phyloP scores from a whole-genome alignment of 2,329 filamentous ascomycete genomes.

The Trematosphaeria pertusa region DNA sequence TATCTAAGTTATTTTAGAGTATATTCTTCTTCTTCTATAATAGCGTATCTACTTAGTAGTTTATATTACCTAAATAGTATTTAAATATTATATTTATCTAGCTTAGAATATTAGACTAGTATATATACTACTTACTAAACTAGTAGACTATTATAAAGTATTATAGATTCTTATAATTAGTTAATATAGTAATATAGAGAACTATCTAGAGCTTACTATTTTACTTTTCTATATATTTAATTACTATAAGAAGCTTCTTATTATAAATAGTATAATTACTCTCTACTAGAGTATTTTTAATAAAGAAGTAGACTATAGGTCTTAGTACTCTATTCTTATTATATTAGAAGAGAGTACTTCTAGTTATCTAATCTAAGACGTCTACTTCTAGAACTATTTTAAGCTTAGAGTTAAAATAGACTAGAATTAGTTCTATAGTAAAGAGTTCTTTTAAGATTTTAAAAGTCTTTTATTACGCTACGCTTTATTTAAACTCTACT shows the following conservation, averaged over 20 bases:
- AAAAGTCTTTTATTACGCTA: slow-evolving; percentile 2
- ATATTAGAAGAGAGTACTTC: neutral
- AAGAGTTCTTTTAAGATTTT: slow-evolving; percentile 8
- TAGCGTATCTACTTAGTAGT: neutral
- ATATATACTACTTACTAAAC: slow-evolving; percentile 2
- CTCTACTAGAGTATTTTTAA: slow-evolving; percentile 1
- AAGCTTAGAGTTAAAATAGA: slow-evolving; percentile 9
- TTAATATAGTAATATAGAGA: neutral
- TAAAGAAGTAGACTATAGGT: neutral
- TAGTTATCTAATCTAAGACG: neutral
- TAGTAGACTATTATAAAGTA: neutral
- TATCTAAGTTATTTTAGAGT: neutral
- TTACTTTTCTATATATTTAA: slow-evolving; percentile 1
- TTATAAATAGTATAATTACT: slow-evolving; percentile 6
- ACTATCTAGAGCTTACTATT: slow-evolving; percentile 1
- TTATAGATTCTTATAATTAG: slow-evolving; percentile 6
- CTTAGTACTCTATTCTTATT: neutral
- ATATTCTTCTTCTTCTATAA: neutral
- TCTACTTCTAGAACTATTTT: slow-evolving; percentile 1
- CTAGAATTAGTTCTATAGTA: slow-evolving; percentile 6
- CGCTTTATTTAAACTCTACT: slow-evolving; percentile 1
- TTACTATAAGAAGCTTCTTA: no score
- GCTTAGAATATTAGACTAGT: neutral
- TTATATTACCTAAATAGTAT: neutral
- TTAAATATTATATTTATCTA: slow-evolving; percentile 1